Evolutionary conservation across 768 basidiomycete species (phyloP).

Genomic region (Lactifluus hygrophoroides): DNA sequence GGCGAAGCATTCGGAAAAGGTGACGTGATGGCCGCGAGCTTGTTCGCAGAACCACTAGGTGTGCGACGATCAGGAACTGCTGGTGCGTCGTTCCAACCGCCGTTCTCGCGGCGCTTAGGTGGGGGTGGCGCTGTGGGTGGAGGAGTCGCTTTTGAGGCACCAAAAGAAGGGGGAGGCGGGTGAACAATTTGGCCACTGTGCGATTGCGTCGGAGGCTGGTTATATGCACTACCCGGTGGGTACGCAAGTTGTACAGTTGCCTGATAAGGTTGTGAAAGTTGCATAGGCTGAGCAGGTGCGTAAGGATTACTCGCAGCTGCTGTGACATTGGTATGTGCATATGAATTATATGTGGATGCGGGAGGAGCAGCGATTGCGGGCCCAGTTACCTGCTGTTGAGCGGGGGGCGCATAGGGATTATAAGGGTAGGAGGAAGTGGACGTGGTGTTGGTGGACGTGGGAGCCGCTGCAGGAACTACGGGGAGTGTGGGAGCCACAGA

Average conservation of each 20-base stretch:
- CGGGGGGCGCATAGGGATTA: conserved; percentile 19
- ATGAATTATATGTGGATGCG: conserved; percentile 20
- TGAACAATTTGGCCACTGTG: conserved; percentile 27
- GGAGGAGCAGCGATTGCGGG: conserved; percentile 18
- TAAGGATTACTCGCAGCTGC: conserved; percentile 21
- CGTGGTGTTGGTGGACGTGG: conserved; percentile 3
- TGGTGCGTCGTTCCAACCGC: conserved; percentile 93
- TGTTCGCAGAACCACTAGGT: conserved; percentile 41
- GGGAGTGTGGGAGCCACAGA: conserved; percentile 20
- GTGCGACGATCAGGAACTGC: conserved; percentile 40
- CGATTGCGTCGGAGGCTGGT: conserved; percentile 28
- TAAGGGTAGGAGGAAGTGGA: conserved; percentile 9
- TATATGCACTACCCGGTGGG: conserved; percentile 10
- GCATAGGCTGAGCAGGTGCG: conserved; percentile 17
- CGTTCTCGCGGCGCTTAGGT: conserved; percentile 43
- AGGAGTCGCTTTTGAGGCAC: conserved; percentile 34
- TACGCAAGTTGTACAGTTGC: conserved; percentile 1
- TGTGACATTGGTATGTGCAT: conserved; percentile 14
- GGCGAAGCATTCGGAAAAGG: conserved; percentile 71
- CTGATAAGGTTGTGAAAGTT: conserved; percentile 9
- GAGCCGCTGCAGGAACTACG: conserved; percentile 18
- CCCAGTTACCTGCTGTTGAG: conserved; percentile 21
- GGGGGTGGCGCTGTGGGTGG: conserved; percentile 50
- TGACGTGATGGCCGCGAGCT: conserved; percentile 68
- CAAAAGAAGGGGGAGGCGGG: conserved; percentile 36